Evolutionary conservation across 257 asterid species (phyloP), one percentile per base, ranked within the genome.

Genomic region (Penstemon newberryi): DNA sequence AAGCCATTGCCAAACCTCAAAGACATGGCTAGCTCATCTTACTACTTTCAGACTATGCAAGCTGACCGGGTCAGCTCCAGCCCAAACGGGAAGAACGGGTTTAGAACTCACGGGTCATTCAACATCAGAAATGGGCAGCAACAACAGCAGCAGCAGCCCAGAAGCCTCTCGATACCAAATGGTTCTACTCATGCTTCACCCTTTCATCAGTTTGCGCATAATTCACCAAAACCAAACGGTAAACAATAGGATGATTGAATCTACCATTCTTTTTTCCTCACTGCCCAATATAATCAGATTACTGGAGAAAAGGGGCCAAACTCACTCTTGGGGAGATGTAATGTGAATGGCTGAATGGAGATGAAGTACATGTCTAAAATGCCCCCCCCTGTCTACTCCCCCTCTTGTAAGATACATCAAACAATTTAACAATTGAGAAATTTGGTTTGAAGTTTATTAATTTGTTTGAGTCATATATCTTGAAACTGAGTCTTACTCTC

Each of bases 1-100:
- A 86, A 82, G 85, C 97, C 97, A 7, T 66, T 93, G 76, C 97
- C 97, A 7, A 83, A 80, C 79, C 92, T 90, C 60, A 90, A 90
- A 77, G 99, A 93, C 80, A 93, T 93, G 99, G 97, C 99, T 46
- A 88, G 89, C 86, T 83, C 96, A 3, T 86, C 97, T 43, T 88
- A 84, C 79, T 80, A 83, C 73, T 90, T 88, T 59, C 95, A 90
- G 82, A 80, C 93, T 0, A 79, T 85, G 88, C 98, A 86, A 77
- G 76, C 85, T 1, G 96, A 90, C 12, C 85, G 96, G 3, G 72
- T 71, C 63, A 85, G 81, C 62, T 73, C 96, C 19, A 86, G 87
- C 74, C 89, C 90, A 0, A 86, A 81, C 10, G 72, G 86, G 7
- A 92, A 78, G 45, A 73, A 55, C 2, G 86, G 80, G 18, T 60